Base-by-base conservation (phyloP, 2,329 filamentous ascomycete genomes). In the Colletotrichum eleusines region DNA sequence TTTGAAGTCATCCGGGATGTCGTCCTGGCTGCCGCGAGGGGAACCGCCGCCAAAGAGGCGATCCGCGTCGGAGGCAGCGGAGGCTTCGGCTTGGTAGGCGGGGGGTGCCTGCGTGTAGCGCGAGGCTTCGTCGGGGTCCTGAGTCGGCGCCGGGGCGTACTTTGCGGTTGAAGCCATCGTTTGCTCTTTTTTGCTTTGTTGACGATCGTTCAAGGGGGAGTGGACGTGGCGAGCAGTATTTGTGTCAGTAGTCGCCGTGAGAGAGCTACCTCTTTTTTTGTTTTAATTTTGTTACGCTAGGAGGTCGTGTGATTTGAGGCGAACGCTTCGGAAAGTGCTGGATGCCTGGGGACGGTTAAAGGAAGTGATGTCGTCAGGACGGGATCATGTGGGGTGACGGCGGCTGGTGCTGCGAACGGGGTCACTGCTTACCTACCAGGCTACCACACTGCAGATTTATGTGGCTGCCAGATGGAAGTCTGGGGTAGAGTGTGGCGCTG, bases 1-100 rank as follows among this genome's bases (percentile, higher is more conserved):
- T 88, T 98, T 98, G 90, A 98, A 98, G 82, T 98, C 95, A 84
- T 98, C 95, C 1, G 95, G 95, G 54, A 98, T 80, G 78, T 98
- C 97, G 23, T 98, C 95, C 78, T 95, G 90, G 81, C 95, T 95
- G 79, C 87, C 88, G 76, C 95, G 90, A 62, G 94, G 90, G 54
- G 87, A 89, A 58, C 90, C 91, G 60, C 88, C 90, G 72, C 87
- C 87, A 68, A 93, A 88, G 50, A 92, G 86, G 28, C 88, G 84
- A 16, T 83, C 82, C 72, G 84, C 81, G 73, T 88, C 86, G 76
- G 86, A 85, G 71, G 87, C 82, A 72, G 89, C 87, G 64, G 77
- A 77, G 60, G 78, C 78, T 54, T 76, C 78, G 63, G 83, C 78
- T 75, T 85, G 84, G 84, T 98, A 98, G 72, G 93, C 93, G 26